Base-by-base conservation (phyloP, 2,329 filamentous ascomycete genomes). In the Teratosphaeria nubilosa region DNA sequence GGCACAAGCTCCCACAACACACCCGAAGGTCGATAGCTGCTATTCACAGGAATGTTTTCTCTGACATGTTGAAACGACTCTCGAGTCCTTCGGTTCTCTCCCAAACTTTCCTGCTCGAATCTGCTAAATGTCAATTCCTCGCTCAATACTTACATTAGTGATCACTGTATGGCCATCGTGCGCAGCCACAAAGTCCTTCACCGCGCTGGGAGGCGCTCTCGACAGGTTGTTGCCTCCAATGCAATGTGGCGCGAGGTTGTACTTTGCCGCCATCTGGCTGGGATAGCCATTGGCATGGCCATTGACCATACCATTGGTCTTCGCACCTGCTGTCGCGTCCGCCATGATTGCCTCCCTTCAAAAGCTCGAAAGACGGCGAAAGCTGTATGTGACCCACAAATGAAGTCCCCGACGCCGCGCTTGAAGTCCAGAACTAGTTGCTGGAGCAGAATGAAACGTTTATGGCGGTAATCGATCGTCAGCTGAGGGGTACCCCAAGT, bases 131-230 rank as follows among this genome's bases (percentile, higher is more conserved):
- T 25, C 25, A 11, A 24, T n/a, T 37, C 24, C n/a, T 51, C 10
- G 37, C 37, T 52, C 30, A 22, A 9, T 34, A 75, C 90, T 81
- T 76, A 97, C 94, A 74, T 91, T 97, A 70, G 90, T 96, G 73
- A 99, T 99, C 74, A 97, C 92, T 22, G 94, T 97, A 81, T 99
- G 94, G 61, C 94, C 94, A 70, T 91, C 89, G 75, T 95, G 82
- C 60, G 82, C 80, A 56, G 88, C 84, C 53, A 99, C 92, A 77
- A 97, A 99, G 76, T 99, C 92, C 82, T 96, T 97, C 62, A 99
- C 90, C 70, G 86, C 87, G 74, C 91, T 87, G 41, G 91, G 83
- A 51, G 88, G 77, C 55, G 94, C 94, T 72, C 87, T 87, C 64
- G 85, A 85, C 63, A 99, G 77, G 72, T 86, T 84, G 79, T 96